Evolutionary conservation across 306 rosid genomes (phyloP).

Genomic region (Cotoneaster glaucophyllus): DNA sequence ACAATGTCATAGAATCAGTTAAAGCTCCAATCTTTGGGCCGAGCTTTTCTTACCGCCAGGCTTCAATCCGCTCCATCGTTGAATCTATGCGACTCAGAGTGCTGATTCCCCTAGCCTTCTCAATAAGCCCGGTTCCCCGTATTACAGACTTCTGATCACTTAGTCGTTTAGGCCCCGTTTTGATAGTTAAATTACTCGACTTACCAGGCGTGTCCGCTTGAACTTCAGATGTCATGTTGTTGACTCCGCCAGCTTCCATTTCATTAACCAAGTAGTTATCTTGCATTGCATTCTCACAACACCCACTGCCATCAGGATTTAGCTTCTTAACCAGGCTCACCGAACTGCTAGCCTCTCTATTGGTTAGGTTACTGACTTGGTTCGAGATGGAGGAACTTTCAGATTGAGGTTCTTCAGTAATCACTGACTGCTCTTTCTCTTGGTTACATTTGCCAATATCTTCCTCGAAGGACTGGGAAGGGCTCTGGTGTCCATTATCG

Average conservation of each 20-base stretch:
- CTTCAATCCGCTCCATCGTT: slow-evolving; percentile 49
- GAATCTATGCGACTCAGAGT: slow-evolving; percentile 42
- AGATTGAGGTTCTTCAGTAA: slow-evolving; percentile 23
- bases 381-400: slow-evolving; percentile 23
- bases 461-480: slow-evolving; percentile 34
- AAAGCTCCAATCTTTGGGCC: neutral
- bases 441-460: slow-evolving; percentile 25
- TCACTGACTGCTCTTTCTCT: slow-evolving; percentile 28
- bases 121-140: slow-evolving; percentile 21
- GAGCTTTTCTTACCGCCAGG: slow-evolving; percentile 51
- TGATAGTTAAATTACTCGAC: slow-evolving; percentile 37
- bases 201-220: slow-evolving; percentile 22
- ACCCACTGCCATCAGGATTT: slow-evolving; percentile 18
- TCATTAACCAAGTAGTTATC: neutral
- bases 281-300: slow-evolving; percentile 32
- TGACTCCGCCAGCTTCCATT: slow-evolving; percentile 2
- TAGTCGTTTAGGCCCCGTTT: slow-evolving; percentile 32
- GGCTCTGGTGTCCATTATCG: slow-evolving; percentile 41
- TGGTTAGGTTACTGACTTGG: slow-evolving; percentile 16
- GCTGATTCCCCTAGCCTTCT: slow-evolving; percentile 43
- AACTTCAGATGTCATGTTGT: slow-evolving; percentile 1
- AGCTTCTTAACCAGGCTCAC: slow-evolving; percentile 32
- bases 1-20: slow-evolving; percentile 29
- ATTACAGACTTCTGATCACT: slow-evolving; percentile 28
- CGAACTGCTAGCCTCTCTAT: slow-evolving; percentile 29